phyloP scores from a whole-genome alignment of 352 stramenopile genomes.

The Pythium phragmitis region DNA sequence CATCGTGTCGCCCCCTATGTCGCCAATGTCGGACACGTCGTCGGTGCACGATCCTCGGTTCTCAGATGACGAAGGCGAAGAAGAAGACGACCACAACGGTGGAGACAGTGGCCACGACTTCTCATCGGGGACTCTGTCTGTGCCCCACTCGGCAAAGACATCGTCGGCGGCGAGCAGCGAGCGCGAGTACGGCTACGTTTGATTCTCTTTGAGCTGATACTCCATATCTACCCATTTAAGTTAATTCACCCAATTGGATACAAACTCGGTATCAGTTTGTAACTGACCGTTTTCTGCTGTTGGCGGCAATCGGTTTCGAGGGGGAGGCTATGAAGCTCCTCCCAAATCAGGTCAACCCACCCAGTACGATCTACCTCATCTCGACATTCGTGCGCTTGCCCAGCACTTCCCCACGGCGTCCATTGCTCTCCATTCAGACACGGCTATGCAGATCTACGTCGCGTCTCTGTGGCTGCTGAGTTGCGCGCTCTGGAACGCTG shows the following conservation, averaged over 20 bases:
- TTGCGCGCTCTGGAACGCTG: constrained; percentile 5
- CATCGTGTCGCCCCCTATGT: constrained; percentile 40
- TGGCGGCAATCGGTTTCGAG: constrained; percentile 18
- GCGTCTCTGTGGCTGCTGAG: constrained; percentile 14
- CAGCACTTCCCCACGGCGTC: neutral
- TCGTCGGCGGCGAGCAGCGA: constrained; percentile 4
- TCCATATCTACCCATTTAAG: constrained; percentile 11
- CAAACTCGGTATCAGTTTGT: constrained; percentile 1
- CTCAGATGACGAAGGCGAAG: constrained; percentile 56
- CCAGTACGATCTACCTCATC: neutral
- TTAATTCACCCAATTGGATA: constrained; percentile 9
- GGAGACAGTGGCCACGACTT: neutral
- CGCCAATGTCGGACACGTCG: constrained; percentile 35
- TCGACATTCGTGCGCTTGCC: neutral
- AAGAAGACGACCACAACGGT: constrained; percentile 34
- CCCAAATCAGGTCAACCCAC: constrained; percentile 18
- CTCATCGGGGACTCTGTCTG: neutral
- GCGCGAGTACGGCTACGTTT: neutral
- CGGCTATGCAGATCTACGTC: constrained; percentile 16
- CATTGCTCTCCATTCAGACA: neutral
- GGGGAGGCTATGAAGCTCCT: constrained; percentile 11
- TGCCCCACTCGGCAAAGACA: neutral
- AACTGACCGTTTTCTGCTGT: constrained; percentile 13
- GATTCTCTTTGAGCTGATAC: neutral
- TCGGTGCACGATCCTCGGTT: constrained; percentile 42